phyloP scores from a whole-genome alignment of 257 asterid species.

The Cordia subcordata region DNA sequence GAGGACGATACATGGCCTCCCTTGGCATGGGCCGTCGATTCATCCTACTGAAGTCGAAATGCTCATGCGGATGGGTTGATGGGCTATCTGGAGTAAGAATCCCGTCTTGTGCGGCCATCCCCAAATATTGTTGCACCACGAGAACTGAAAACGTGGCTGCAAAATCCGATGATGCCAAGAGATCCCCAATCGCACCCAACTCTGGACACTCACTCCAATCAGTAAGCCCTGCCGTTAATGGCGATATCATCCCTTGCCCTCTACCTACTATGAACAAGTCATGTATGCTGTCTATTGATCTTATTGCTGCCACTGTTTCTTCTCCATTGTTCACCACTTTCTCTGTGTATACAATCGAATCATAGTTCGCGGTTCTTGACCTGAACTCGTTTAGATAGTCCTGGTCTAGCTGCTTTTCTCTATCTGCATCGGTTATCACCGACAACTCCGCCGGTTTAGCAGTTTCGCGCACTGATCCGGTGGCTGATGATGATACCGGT shows the following conservation, averaged over 20 bases:
- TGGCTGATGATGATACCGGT: neutral
- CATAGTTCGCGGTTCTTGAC: slow-evolving; percentile 32
- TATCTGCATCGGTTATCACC: slow-evolving; percentile 36
- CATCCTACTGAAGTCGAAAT: slow-evolving; percentile 15
- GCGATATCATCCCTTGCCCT: slow-evolving; percentile 61
- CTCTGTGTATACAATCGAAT: slow-evolving; percentile 40
- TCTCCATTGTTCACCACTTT: slow-evolving; percentile 71
- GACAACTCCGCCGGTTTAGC: slow-evolving; percentile 31
- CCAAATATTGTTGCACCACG: slow-evolving; percentile 85
- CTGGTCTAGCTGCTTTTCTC: slow-evolving; percentile 57
- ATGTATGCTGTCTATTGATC: slow-evolving; percentile 50
- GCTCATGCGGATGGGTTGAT: slow-evolving; percentile 18
- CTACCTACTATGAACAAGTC: slow-evolving; percentile 82
- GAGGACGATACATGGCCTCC: slow-evolving; percentile 32
- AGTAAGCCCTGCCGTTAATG: slow-evolving; percentile 76
- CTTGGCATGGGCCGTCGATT: slow-evolving; percentile 27
- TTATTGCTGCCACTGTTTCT: slow-evolving; percentile 72
- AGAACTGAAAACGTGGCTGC: slow-evolving; percentile 71
- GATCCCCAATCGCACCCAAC: slow-evolving; percentile 87
- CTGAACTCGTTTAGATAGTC: slow-evolving; percentile 56
- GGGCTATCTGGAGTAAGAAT: slow-evolving; percentile 49
- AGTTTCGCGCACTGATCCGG: neutral
- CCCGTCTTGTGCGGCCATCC: slow-evolving; percentile 36
- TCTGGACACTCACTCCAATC: slow-evolving; percentile 99
- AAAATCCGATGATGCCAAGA: slow-evolving; percentile 84